These are phyloP conservation scores for Hibiscus syriacus DNA, from an alignment of 345 rosid genomes.

Conservation along the genomic window DNA sequence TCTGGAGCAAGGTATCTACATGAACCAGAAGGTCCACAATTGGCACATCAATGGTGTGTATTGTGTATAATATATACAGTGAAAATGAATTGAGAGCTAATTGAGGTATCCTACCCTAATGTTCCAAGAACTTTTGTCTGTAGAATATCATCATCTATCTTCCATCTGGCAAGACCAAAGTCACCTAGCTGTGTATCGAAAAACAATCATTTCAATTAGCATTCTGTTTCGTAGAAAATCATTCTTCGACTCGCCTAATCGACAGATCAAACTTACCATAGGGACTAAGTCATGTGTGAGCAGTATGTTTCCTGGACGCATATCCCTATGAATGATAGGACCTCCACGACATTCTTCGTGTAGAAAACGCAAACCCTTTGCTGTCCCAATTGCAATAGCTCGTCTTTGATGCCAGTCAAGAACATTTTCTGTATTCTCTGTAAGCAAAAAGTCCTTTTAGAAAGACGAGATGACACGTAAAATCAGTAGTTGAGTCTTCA, in stretches of 20 bases:
- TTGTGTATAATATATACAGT: background rate
- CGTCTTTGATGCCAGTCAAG: conserved; percentile 58
- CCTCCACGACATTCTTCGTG: conserved; percentile 63
- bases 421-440: conserved; percentile 27
- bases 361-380: conserved; percentile 55
- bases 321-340: conserved; percentile 51
- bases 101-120: conserved; percentile 32
- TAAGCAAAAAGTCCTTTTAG: conserved; percentile 7
- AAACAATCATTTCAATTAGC: background rate
- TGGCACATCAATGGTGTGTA: background rate
- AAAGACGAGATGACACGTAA: background rate
- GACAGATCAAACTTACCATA: conserved; percentile 27
- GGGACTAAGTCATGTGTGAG: conserved; percentile 67
- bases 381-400: conserved; percentile 54
- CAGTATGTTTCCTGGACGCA: conserved; percentile 55
- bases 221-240: background rate
- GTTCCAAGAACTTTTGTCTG: conserved; percentile 57
- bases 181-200: conserved; percentile 42
- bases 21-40: conserved; percentile 1
- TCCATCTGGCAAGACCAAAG: conserved; percentile 69
- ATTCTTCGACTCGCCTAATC: no score
- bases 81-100: background rate
- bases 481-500: background rate
- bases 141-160: conserved; percentile 35
- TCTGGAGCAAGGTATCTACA: conserved; percentile 60